Conservation (phyloP, 192 early-diverging fungal genomes). For the Coemansia erecta region DNA sequence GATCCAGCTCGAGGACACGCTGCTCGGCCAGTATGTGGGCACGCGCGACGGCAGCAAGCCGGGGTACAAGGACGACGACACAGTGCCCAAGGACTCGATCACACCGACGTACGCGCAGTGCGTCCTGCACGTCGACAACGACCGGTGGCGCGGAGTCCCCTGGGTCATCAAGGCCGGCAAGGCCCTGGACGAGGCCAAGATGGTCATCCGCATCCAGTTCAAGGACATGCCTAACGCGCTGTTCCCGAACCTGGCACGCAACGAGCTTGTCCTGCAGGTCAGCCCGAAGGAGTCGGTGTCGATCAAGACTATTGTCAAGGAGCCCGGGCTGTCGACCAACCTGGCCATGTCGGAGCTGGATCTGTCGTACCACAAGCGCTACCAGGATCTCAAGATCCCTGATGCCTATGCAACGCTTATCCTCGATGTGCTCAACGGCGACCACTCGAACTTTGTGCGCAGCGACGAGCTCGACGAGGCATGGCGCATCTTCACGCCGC, state of each 20-base stretch:
- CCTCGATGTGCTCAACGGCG: slow-evolving; percentile 85
- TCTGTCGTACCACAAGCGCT: slow-evolving; percentile 87
- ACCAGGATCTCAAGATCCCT: slow-evolving; percentile 85
- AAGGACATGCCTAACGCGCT: slow-evolving; percentile 83
- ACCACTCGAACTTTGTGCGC: slow-evolving; percentile 94
- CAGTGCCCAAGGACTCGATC: slow-evolving; percentile 78
- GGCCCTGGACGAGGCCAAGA: slow-evolving; percentile 90
- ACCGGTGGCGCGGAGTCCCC: slow-evolving; percentile 81
- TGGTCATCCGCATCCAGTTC: slow-evolving; percentile 96
- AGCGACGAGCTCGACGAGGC: slow-evolving; percentile 92
- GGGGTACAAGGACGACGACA: slow-evolving; percentile 93
- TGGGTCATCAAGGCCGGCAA: slow-evolving; percentile 80
- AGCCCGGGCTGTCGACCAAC: slow-evolving; percentile 82
- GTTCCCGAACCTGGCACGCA: slow-evolving; percentile 75
- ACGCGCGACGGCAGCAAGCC: slow-evolving; percentile 76
- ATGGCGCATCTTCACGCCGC: slow-evolving; percentile 97
- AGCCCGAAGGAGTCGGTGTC: slow-evolving; percentile 95
- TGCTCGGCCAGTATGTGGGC: slow-evolving; percentile 88
- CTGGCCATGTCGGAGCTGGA: slow-evolving; percentile 90
- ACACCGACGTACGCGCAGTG: slow-evolving; percentile 91
- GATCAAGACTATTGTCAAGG: slow-evolving; percentile 96
- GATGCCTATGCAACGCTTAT: slow-evolving; percentile 98
- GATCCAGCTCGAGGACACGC: slow-evolving; percentile 73
- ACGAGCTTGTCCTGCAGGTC: slow-evolving; percentile 94
- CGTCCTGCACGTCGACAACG: slow-evolving; percentile 88